These are phyloP conservation scores for Martensiomyces pterosporus DNA, from an alignment of 192 early-diverging fungal species.

Conservation along the genomic window DNA sequence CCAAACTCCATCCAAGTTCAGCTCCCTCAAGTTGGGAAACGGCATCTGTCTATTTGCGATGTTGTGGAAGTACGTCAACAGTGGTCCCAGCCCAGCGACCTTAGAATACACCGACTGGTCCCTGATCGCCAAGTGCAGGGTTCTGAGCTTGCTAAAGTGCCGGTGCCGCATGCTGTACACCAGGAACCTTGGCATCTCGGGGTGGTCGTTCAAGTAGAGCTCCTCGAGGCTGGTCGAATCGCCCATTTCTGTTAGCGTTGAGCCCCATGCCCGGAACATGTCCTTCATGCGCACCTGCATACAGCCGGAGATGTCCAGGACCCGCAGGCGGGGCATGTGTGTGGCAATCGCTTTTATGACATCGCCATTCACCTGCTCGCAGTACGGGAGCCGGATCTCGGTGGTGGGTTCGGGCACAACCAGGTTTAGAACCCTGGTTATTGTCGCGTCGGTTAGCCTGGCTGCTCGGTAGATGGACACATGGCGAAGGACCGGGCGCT, in stretches of 20 bases:
- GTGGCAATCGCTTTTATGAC: slow-evolving; percentile 17
- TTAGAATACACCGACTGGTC: slow-evolving; percentile 17
- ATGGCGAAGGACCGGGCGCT: slow-evolving; percentile 14
- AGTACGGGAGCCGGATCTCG: slow-evolving; percentile 24
- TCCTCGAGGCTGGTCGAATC: slow-evolving; percentile 20
- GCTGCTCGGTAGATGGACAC: slow-evolving; percentile 10
- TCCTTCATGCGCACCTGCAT: slow-evolving; percentile 15
- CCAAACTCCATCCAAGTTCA: slow-evolving; percentile 40
- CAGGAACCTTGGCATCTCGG: slow-evolving; percentile 32
- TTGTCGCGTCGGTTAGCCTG: neutral
- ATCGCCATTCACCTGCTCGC: slow-evolving; percentile 3
- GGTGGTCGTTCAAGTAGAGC: slow-evolving; percentile 38
- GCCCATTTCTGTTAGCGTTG: slow-evolving; percentile 15
- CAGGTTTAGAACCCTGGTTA: slow-evolving; percentile 18
- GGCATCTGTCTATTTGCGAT: slow-evolving; percentile 7
- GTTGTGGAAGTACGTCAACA: slow-evolving; percentile 22
- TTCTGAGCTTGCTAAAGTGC: slow-evolving; percentile 24
- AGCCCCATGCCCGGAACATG: slow-evolving; percentile 29
- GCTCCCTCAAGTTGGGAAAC: slow-evolving; percentile 25
- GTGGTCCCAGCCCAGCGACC: slow-evolving; percentile 9
- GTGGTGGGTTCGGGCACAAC: slow-evolving; percentile 10
- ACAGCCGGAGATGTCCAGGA: slow-evolving; percentile 46
- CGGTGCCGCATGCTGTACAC: slow-evolving; percentile 27
- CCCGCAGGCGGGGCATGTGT: slow-evolving; percentile 14
- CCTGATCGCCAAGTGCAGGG: slow-evolving; percentile 29